Evolutionary conservation across 352 stramenopile species (phyloP), one percentile per base, ranked within the genome.

Genomic region (Phytophthora uliginosa): DNA sequence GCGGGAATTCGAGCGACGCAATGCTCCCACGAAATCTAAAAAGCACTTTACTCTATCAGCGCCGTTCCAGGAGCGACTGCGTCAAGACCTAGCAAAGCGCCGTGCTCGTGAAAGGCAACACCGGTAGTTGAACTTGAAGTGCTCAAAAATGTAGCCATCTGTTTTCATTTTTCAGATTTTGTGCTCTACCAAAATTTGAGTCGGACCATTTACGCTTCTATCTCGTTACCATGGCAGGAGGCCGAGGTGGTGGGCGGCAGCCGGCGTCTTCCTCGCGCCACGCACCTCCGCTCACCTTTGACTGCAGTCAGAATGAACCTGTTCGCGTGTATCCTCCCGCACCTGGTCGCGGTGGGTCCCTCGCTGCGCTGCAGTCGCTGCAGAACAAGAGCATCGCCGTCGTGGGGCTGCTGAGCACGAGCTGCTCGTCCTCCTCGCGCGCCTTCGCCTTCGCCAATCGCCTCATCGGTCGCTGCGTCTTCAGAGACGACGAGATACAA

Each of bases 321-420:
- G 72, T 92, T 24, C 85, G 83, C 20, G 76, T 94, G 59, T 94
- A 89, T 63, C 87, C 87, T 13, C 73, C 78, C 18, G 73, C 77
- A 8, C 33, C 66, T 54, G 64, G 66, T 22, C 77, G 33, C 34
- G 54, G 45, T 15, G 71, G 33, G 10, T 40, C n/a, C 33, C 72
- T 66, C 1, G 50, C 45, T 36, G 72, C 40, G 31, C 58, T 85
- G n/a, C 82, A 91, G 63, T 78, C 73, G 38, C 60, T 93, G 28
- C 84, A 86, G 45, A 57, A 54, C 60, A 82, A 82, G 57, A 65
- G 73, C 1, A 79, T 84, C 0, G 77, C 82, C 0, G 77, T 91
- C 33, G 74, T 95, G 10, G 85, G 82, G 24, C 38, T 93, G 8
- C 60, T 93, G 2, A 84, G 79, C 56, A 59, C 69, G 22, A 83